Conservation (phyloP, 2,329 filamentous ascomycete species). For the Colletotrichum tabaci region DNA sequence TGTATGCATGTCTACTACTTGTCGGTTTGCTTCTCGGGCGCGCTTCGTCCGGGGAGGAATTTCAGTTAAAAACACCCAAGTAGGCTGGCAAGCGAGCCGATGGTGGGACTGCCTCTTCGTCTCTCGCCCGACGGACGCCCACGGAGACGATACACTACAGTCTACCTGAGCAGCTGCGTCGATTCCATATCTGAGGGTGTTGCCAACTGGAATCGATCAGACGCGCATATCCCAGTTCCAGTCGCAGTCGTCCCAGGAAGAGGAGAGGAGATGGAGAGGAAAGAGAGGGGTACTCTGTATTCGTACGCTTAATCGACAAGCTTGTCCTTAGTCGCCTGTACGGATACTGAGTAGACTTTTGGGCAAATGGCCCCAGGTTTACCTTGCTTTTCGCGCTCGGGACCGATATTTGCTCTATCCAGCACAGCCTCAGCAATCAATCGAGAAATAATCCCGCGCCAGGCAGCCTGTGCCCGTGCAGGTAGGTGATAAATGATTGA, state of each 20-base stretch:
- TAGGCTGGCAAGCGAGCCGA: conserved; percentile 10
- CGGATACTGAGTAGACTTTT: conserved; percentile 17
- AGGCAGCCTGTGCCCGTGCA: neutral
- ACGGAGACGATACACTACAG: too few relatives aligned
- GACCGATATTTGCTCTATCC: conserved; percentile 3
- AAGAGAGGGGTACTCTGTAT: neutral
- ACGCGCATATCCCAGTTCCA: conserved; percentile 19
- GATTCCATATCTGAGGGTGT: too few relatives aligned
- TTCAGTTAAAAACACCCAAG: neutral
- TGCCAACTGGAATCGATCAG: neutral
- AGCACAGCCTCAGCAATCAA: conserved; percentile 39
- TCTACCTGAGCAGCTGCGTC: too few relatives aligned
- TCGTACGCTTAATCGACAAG: conserved; percentile 33
- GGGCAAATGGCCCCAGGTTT: conserved; percentile 15
- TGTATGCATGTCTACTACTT: neutral
- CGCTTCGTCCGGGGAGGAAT: too few relatives aligned
- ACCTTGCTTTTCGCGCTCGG: conserved; percentile 16
- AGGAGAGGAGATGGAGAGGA: conserved; percentile 5
- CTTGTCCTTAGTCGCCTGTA: conserved; percentile 35
- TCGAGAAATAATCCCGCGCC: neutral
- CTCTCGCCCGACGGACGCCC: too few relatives aligned
- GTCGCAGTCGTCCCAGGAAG: too few relatives aligned
- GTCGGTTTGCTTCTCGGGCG: neutral
- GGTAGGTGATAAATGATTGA: too few relatives aligned
- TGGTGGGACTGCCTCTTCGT: neutral